Evolutionary conservation across 441 rosid species (phyloP).

Genomic region (Capsella rubella): DNA sequence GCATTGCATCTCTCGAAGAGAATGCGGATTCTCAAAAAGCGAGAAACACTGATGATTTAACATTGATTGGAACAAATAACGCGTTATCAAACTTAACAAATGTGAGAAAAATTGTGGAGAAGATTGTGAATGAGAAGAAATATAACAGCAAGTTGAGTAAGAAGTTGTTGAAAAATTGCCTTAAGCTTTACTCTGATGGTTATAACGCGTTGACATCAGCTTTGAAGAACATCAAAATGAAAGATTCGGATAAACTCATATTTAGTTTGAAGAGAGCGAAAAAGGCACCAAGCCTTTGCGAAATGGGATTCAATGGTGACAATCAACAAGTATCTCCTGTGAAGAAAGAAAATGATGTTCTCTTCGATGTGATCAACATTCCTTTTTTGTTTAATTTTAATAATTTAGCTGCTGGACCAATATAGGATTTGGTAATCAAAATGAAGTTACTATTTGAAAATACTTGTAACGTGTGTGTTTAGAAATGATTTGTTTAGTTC

Average conservation of each 20-base stretch:
- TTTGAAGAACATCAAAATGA: background rate
- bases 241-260: background rate
- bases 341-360: background rate
- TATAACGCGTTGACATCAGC: background rate
- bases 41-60: background rate
- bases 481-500: no score
- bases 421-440: no score
- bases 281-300: background rate
- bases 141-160: background rate
- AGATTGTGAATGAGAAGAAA: background rate
- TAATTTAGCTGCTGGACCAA: background rate
- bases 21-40: constrained; percentile 24
- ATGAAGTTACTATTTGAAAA: no score
- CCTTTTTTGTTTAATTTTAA: background rate
- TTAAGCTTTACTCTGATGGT: background rate
- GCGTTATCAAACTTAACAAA: background rate
- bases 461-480: no score
- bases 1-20: constrained; percentile 19
- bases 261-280: background rate
- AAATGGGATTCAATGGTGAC: background rate
- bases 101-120: background rate
- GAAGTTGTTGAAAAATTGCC: background rate
- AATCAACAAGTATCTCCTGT: background rate
- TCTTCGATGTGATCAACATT: background rate
- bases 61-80: background rate